Conservation (phyloP, 306 rosid genomes). For the Acacia crassicarpa region DNA sequence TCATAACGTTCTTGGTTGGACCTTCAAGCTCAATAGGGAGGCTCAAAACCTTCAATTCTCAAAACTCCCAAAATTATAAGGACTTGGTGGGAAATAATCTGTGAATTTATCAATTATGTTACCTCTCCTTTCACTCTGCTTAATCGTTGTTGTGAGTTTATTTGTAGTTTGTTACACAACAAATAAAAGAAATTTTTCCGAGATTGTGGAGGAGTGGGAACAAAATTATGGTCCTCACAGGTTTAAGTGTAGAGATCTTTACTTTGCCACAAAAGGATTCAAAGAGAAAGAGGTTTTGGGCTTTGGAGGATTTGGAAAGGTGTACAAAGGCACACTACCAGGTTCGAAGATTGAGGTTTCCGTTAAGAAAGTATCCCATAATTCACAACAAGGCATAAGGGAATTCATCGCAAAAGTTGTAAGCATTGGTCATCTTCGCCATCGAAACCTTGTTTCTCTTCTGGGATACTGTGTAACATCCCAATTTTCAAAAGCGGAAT, state of each 20-base stretch:
- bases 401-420: neutral
- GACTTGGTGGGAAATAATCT: neutral
- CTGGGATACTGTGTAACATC: neutral
- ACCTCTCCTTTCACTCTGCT: neutral
- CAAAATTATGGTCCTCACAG: neutral
- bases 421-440: neutral
- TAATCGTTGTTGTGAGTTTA: neutral
- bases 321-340: neutral
- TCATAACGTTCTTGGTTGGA: neutral
- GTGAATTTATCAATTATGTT: neutral
- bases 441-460: neutral
- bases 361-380: neutral
- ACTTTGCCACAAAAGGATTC: neutral
- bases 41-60: neutral
- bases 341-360: neutral
- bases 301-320: neutral
- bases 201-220: neutral
- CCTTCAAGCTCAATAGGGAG: neutral
- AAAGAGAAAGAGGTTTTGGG: neutral
- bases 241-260: neutral
- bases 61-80: neutral
- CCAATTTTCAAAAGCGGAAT: no score
- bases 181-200: neutral
- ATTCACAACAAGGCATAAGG: neutral
- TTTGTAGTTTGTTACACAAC: neutral